Evolutionary conservation across 805 yeast genomes (phyloP), one percentile per base, ranked within the genome.

Genomic region (Kuraishia molischiana): DNA sequence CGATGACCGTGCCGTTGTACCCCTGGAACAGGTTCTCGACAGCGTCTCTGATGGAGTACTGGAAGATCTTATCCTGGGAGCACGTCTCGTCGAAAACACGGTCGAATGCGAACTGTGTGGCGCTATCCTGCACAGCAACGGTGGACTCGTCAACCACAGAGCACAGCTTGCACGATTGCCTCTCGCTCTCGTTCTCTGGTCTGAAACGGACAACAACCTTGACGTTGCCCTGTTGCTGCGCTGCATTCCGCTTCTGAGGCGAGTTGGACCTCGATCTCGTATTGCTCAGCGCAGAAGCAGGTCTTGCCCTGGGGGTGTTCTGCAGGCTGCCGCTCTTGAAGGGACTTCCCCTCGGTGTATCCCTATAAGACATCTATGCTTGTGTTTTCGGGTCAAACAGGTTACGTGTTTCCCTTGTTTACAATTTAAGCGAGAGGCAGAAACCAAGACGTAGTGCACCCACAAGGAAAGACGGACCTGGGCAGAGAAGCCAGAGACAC

Each of bases 1-100:
- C 44, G 24, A 49, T 38, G 5, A 58, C 52, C 2, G 64, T 53
- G 4, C 56, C 55, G 14, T 62, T 59, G n/a, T 58, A 56, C 0
- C 97, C 97, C 24, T 67, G 64, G 40, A 81, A 67, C 22, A 85
- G 64, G 43, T 82, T 90, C 31, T 74, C 77, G 3, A 85, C 79
- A 0, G 85, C 77, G 30, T 74, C 74, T 29, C 61, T 51, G 4
- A 82, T 69, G 1, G 84, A 69, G 48, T 67, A 72, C 10, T 74
- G 65, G 49, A 79, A 82, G 4, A 84, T 62, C 4, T 74, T 76
- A 3, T 50, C 49, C 51, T 85, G 95, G 1, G 69, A 44, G 2
- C 79, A 43, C 1, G 51, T 49, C 1, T 67, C 62, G 5, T 58
- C 66, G 48, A 85, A 85, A 0, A 82, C 79, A 21, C 72, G 58